Conservation (phyloP, 1,284 basidiomycete genomes). For the Athelia sp. region DNA sequence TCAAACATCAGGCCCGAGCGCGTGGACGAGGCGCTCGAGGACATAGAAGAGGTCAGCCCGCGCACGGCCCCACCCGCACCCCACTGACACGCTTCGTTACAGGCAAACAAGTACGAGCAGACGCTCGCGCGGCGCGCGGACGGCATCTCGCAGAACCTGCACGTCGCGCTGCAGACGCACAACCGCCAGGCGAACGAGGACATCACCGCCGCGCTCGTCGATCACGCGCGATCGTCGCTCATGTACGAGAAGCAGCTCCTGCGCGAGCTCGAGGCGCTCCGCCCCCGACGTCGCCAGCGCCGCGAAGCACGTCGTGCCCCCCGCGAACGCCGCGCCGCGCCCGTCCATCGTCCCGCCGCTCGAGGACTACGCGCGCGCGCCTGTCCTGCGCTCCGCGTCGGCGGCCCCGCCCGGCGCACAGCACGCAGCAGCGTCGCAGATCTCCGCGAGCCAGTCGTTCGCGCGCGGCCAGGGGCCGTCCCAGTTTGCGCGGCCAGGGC, state of each 20-base stretch:
- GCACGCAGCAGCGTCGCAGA: background rate
- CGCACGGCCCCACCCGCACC: background rate
- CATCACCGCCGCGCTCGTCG: constrained; percentile 80
- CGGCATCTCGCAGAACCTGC: constrained; percentile 88
- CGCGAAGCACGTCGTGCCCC: constrained; percentile 50
- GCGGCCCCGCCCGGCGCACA: background rate
- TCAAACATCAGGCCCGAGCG: constrained; percentile 80
- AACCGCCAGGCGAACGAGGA: constrained; percentile 85
- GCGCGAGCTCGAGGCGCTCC: constrained; percentile 82
- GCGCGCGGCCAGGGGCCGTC: background rate
- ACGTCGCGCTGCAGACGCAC: constrained; percentile 78
- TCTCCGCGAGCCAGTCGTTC: background rate
- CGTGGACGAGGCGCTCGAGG: constrained; percentile 90
- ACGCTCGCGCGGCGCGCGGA: constrained; percentile 75
- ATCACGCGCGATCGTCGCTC: constrained; percentile 86
- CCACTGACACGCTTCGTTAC: background rate
- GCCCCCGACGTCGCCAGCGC: constrained; percentile 69
- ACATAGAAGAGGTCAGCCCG: constrained; percentile 89
- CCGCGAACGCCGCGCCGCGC: constrained; percentile 46
- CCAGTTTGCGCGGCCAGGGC: background rate
- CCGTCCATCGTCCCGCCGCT: constrained; percentile 58
- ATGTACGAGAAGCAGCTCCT: constrained; percentile 87
- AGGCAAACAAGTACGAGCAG: constrained; percentile 88
- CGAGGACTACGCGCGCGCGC: constrained; percentile 50
- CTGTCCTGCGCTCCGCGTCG: constrained; percentile 3